Percentiles rank a stretch among this genome's conserved stretches.
Conservation (phyloP, 495 filamentous ascomycete species). For the Lasiosphaeria ovina region DNA sequence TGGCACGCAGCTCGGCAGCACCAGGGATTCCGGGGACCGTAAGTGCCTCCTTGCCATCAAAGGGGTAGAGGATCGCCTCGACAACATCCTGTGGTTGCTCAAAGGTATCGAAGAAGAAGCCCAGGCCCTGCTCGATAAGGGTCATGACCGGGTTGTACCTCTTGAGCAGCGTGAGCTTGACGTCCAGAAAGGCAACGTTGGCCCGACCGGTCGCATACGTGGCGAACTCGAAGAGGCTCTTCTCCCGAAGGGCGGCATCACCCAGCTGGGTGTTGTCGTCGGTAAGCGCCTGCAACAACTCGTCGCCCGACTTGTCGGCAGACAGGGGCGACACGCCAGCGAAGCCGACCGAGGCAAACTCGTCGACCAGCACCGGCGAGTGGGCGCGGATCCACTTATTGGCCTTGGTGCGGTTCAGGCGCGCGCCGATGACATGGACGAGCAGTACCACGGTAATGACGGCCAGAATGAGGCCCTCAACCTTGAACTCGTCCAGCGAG, state of each 20-base stretch:
- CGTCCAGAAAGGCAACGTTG: constrained; percentile 87
- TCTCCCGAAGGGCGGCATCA: constrained; percentile 74
- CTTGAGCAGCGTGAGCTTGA: constrained; percentile 79
- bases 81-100: constrained; percentile 63
- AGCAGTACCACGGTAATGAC: constrained; percentile 70
- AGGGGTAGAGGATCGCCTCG: constrained; percentile 75
- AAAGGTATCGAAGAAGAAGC: constrained; percentile 76
- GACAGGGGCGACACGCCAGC: constrained; percentile 42
- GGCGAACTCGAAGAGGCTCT: constrained; percentile 74
- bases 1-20: constrained; percentile 50
- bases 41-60: constrained; percentile 86
- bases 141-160: constrained; percentile 83
- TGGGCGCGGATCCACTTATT: constrained; percentile 77
- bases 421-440: constrained; percentile 79
- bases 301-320: constrained; percentile 37
- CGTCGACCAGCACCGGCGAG: constrained; percentile 64
- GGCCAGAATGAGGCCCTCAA: constrained; percentile 78
- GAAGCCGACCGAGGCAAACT: constrained; percentile 91
- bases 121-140: constrained; percentile 62
- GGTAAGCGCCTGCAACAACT: constrained; percentile 38
- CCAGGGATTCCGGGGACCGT: constrained; percentile 59
- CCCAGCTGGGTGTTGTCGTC: constrained; percentile 35
- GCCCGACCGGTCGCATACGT: constrained; percentile 92
- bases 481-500: constrained; percentile 74
- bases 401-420: constrained; percentile 75